A percentile compares a stretch with the other conserved stretches of the same genome.
phyloP scores from a whole-genome alignment of 768 basidiomycete species.

The Mrakia frigida region DNA sequence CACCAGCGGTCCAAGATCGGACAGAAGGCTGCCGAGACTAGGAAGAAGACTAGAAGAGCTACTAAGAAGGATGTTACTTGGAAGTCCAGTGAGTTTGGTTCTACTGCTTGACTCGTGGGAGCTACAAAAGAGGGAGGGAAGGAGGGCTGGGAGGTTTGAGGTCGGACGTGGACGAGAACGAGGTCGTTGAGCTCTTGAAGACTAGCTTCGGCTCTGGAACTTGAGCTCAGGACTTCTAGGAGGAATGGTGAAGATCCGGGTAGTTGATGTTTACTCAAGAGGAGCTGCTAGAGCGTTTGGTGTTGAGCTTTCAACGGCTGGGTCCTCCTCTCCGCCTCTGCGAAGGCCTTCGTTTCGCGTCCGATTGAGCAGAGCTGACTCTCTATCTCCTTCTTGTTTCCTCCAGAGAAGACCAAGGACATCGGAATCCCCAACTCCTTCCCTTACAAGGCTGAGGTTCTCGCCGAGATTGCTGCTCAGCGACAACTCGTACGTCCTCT shows the following conservation, averaged over 20 bases:
- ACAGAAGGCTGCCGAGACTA: constrained; percentile 68
- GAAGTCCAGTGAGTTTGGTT: constrained; percentile 68
- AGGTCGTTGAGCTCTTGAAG: neutral
- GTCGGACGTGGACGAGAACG: neutral
- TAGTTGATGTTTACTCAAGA: neutral
- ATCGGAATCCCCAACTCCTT: constrained; percentile 90
- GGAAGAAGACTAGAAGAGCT: constrained; percentile 67
- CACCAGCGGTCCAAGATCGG: constrained; percentile 66
- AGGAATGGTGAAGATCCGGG: no score
- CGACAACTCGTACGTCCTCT: constrained; percentile 58
- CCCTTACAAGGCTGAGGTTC: constrained; percentile 88
- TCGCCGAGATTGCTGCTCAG: constrained; percentile 81
- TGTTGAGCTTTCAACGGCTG: neutral
- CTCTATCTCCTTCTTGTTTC: neutral
- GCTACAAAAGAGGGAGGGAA: neutral
- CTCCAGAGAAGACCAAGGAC: constrained; percentile 71
- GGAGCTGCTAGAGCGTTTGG: neutral
- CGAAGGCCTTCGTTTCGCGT: neutral
- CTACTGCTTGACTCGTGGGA: neutral
- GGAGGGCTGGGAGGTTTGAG: neutral
- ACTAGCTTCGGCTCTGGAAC: neutral
- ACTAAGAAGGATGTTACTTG: constrained; percentile 75
- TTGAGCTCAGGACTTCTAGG: neutral
- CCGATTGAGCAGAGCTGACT: neutral
- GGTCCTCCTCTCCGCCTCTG: neutral